Base-by-base conservation (phyloP, 345 rosid species). In the Gossypium raimondii region DNA sequence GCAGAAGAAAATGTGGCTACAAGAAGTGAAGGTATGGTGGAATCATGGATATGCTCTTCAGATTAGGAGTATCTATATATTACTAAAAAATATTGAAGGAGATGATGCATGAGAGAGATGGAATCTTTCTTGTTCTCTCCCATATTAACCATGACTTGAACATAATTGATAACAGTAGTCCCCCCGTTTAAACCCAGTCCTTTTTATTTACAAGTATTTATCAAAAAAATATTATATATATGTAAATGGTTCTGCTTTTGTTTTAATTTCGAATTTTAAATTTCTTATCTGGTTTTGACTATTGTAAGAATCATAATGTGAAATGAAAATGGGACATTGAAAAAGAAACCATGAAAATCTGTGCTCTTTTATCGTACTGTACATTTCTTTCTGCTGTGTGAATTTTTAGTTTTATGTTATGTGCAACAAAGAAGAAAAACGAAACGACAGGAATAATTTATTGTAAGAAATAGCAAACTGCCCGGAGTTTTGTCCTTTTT, bases 11-110 rank as follows among this genome's bases (percentile, higher is more conserved):
- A 78, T 74, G 77, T 72, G 27, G 76, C 71, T 34, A 4, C 85
- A 22, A 85, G 87, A 80, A 74, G 80, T 66, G 90, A 84, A 87
- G 93, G 89, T 79, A 89, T 82, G 89, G 85, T 90, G 76, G 97
- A 87, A 81, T 86, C 93, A 47, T 92, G 98, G 97, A 86, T 90
- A 80, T 92, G 97, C 80, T 87, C 97, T 25, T 92, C 97, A 52
- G 94, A 90, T 78, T 93, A 78, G 85, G 81, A 65, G 56, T 45
- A 77, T 67, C 63, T 58, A 8, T 20, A 58, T 58, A 58, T 5
- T 34, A 34, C 41, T 34, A 34, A 34, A 34, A 34, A 34, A 34
- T 34, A 60, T 72, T 27, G 11, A 61, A 59, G 66, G 47, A 75
- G 60, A 58, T 44, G 47, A 75, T 79, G 75, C 82, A 82, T 76